phyloP scores from a whole-genome alignment of 1,284 basidiomycete genomes.

The Macrocystidia cucumis region DNA sequence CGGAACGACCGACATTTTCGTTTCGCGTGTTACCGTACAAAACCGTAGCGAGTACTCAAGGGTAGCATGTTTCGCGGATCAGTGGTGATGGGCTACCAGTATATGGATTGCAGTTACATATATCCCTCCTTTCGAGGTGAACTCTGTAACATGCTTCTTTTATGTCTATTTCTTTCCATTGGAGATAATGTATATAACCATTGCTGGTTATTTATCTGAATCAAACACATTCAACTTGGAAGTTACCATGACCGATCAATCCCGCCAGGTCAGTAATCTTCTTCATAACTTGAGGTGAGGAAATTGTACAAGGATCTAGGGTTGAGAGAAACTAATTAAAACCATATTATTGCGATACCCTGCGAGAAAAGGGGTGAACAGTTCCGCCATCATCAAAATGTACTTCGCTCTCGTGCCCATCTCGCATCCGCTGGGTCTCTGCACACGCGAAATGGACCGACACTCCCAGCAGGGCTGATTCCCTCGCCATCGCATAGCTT shows the following conservation, averaged over 20 bases:
- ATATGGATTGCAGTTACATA: no score
- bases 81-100: no score
- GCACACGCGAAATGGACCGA: slow-evolving; percentile 26
- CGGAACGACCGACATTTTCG: no score
- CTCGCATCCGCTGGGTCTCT: slow-evolving; percentile 21
- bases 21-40: no score
- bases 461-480: slow-evolving; percentile 31
- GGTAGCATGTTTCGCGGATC: no score
- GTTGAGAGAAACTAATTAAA: no score
- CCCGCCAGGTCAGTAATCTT: slow-evolving; percentile 34
- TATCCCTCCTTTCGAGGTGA: no score
- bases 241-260: no score
- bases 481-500: background rate
- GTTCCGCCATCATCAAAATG: slow-evolving; percentile 53
- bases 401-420: slow-evolving; percentile 31
- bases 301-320: background rate
- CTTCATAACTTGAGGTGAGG: slow-evolving; percentile 40
- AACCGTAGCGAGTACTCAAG: no score
- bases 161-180: no score
- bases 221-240: no score
- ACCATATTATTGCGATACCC: background rate
- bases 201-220: background rate
- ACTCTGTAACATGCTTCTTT: no score
- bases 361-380: slow-evolving; percentile 48
- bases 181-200: slow-evolving; percentile 5